Evolutionary conservation across 2,329 filamentous ascomycete species (phyloP).

Genomic region (Alternaria panax): DNA sequence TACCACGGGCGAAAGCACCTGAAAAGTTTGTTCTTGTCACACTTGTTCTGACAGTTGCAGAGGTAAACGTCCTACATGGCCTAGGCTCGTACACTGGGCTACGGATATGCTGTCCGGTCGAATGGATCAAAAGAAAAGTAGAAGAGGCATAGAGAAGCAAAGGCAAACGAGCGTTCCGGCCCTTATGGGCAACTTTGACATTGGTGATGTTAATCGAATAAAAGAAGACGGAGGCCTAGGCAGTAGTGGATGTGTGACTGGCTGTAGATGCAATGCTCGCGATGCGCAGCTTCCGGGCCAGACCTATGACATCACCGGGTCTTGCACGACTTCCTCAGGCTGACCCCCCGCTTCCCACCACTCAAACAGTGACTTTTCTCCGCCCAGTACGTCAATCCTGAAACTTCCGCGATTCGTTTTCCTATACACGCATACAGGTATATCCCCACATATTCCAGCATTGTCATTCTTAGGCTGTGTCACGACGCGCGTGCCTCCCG

Average conservation of each 20-base stretch:
- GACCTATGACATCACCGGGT: slow-evolving; percentile 32
- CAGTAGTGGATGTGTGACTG: slow-evolving; percentile 4
- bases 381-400: slow-evolving; percentile 21
- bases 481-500: slow-evolving; percentile 21
- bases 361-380: slow-evolving; percentile 27
- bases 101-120: background rate
- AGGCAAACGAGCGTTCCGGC: background rate
- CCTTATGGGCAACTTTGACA: background rate
- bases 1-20: background rate
- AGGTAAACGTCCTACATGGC: background rate
- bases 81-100: background rate
- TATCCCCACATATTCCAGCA: background rate
- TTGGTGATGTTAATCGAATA: background rate
- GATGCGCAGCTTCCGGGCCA: slow-evolving; percentile 24
- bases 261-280: slow-evolving; percentile 3
- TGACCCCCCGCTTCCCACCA: slow-evolving; percentile 23
- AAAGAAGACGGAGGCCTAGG: slow-evolving; percentile 7
- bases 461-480: background rate
- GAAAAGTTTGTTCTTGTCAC: background rate
- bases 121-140: background rate
- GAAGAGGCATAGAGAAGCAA: background rate
- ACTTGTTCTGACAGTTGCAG: background rate
- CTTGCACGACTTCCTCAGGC: slow-evolving; percentile 21
- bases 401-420: background rate
- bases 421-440: slow-evolving; percentile 17